Conservation (phyloP, 768 basidiomycete species). For the Rhodotorula babjevae region DNA sequence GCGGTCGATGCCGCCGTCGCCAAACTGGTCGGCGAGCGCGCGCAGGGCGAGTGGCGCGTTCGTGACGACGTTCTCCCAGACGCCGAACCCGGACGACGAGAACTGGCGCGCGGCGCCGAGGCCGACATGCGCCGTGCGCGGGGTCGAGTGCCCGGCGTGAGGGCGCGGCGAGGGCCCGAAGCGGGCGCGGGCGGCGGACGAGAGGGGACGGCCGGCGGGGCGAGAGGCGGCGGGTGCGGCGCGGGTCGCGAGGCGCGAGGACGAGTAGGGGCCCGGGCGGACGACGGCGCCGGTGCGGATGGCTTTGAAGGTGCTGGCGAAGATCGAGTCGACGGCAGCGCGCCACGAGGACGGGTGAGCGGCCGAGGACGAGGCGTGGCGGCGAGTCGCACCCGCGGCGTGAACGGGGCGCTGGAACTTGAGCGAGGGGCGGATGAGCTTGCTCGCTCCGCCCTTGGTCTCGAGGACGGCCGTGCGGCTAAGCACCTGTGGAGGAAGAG, state of each 20-base stretch:
- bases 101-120: conserved; percentile 73
- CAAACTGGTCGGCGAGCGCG: conserved; percentile 52
- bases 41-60: conserved; percentile 73
- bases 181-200: neutral
- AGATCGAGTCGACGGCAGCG: neutral
- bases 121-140: conserved; percentile 60
- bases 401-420: conserved; percentile 7
- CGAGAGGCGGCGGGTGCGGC: neutral
- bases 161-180: neutral
- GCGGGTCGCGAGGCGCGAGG: neutral
- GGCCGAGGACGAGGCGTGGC: neutral
- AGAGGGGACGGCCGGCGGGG: neutral
- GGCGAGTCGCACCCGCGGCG: neutral
- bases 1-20: conserved; percentile 68
- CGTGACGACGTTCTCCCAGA: conserved; percentile 73
- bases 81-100: conserved; percentile 59
- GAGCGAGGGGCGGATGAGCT: conserved; percentile 4
- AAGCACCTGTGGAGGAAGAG: neutral
- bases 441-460: conserved; percentile 14
- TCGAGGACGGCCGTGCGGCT: conserved; percentile 3
- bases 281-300: conserved; percentile 3
- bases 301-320: conserved; percentile 21
- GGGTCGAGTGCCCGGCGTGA: conserved; percentile 1
- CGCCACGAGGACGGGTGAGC: conserved; percentile 6
- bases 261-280: conserved; percentile 10